Percentiles rank a stretch among this genome's conserved stretches.
These are phyloP conservation scores for Neofusicoccum ribis DNA, from an alignment of 2,329 filamentous ascomycete species.

Conservation along the genomic window DNA sequence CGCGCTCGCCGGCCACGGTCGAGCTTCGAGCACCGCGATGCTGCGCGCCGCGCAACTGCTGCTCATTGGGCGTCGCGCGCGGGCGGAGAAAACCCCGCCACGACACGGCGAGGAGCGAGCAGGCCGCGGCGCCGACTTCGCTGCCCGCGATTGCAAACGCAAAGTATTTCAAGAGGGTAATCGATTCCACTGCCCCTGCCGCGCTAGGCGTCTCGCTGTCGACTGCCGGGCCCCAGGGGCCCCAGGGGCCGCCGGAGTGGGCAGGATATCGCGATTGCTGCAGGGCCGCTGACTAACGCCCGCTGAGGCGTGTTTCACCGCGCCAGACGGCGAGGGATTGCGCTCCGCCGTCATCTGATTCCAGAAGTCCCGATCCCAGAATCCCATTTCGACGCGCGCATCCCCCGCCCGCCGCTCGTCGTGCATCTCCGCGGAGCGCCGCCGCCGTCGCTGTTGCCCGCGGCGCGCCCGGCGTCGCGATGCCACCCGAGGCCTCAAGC, in stretches of 20 bases:
- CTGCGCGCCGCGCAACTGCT: not conserved
- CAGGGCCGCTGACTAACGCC: constrained; percentile 9
- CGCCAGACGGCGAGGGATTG: not conserved
- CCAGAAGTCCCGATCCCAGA: not conserved
- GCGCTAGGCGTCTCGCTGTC: not conserved
- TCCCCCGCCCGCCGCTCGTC: not conserved
- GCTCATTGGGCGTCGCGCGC: not conserved
- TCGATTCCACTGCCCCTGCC: constrained; percentile 2
- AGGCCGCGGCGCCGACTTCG: not conserved
- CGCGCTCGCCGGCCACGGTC: not conserved
- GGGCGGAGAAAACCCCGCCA: not conserved
- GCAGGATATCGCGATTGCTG: constrained; percentile 6
- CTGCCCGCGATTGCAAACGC: not conserved
- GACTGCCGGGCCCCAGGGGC: not conserved
- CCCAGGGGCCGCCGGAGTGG: not conserved
- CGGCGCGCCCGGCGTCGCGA: not conserved
- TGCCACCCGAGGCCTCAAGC: not conserved
- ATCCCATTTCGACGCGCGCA: constrained; percentile 1
- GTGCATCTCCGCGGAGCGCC: constrained; percentile 8
- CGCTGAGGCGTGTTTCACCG: not conserved
- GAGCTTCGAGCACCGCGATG: not conserved
- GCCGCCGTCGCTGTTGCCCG: not conserved
- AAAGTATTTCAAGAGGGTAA: constrained; percentile 8
- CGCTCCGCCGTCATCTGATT: not conserved
- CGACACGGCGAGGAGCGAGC: not conserved